phyloP scores from a whole-genome alignment of 441 rosid genomes.

The Euphorbia corollata region DNA sequence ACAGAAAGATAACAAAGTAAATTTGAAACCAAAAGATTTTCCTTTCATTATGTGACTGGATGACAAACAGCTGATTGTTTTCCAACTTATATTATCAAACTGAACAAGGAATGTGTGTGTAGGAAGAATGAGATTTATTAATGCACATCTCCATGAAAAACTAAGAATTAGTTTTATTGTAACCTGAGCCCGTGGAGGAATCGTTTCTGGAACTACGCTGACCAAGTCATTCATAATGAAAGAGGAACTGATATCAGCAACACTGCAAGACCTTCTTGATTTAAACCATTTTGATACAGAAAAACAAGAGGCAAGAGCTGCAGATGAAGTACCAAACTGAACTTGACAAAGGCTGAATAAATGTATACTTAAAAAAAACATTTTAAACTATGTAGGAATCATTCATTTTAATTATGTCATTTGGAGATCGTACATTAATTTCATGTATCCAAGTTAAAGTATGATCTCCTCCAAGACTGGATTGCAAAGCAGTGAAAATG shows the following conservation, averaged over 20 bases:
- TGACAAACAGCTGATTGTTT: neutral
- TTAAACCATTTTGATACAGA: slow-evolving; percentile 1
- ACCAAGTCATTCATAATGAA: no score
- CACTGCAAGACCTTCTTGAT: neutral
- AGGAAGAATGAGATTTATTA: neutral
- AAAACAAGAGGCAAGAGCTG: neutral
- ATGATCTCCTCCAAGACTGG: no score
- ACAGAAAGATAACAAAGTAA: neutral
- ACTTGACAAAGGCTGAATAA: neutral
- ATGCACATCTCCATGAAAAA: no score
- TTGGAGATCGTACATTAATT: no score
- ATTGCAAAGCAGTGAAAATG: no score
- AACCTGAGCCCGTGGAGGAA: no score
- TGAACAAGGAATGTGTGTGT: no score
- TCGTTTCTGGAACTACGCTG: no score
- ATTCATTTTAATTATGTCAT: no score
- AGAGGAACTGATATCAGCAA: no score
- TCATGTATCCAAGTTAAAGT: slow-evolving; percentile 1
- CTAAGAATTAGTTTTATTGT: no score
- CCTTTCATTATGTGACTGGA: slow-evolving; percentile 1
- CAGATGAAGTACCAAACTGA: neutral
- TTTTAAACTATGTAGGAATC: no score
- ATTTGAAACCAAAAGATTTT: neutral
- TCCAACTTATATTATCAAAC: slow-evolving; percentile 6
- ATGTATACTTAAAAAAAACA: neutral